phyloP scores from a whole-genome alignment of 2,329 filamentous ascomycete genomes.

The Diaporthe longicolla region DNA sequence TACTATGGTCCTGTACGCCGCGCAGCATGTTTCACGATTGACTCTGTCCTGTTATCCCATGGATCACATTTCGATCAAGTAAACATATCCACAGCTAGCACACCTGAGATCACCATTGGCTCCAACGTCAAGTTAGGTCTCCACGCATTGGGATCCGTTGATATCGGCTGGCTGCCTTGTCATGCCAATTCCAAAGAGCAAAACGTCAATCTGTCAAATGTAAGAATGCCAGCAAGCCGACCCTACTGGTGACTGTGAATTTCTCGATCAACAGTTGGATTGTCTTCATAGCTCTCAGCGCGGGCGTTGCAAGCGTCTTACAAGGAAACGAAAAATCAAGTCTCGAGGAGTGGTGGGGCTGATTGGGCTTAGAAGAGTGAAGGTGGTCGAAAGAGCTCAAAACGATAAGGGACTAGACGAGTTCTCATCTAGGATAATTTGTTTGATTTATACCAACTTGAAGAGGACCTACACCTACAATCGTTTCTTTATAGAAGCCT shows the following conservation, averaged over 20 bases:
- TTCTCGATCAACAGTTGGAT: neutral
- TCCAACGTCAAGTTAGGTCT: too few species aligned
- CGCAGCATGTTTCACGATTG: neutral
- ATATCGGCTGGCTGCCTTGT: neutral
- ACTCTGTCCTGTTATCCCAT: neutral
- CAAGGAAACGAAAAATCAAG: neutral
- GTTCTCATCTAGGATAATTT: neutral
- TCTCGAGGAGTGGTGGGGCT: too few species aligned
- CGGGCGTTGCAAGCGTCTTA: neutral
- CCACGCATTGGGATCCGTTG: neutral
- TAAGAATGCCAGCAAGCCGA: neutral
- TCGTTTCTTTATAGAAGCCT: too few species aligned
- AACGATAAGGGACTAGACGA: neutral
- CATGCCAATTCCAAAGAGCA: neutral
- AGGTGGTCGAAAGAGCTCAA: neutral
- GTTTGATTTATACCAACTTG: neutral
- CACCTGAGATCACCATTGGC: neutral
- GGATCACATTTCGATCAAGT: neutral
- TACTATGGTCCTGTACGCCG: neutral
- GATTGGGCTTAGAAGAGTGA: neutral
- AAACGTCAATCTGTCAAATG: fast-evolving
- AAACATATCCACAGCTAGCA: too few species aligned
- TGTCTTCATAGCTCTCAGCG: neutral
- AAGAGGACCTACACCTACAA: too few species aligned
- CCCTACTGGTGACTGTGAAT: neutral